These are phyloP conservation scores for Eimeria necatrix DNA, from an alignment of 169 alveolate genomes.

Conservation along the genomic window DNA sequence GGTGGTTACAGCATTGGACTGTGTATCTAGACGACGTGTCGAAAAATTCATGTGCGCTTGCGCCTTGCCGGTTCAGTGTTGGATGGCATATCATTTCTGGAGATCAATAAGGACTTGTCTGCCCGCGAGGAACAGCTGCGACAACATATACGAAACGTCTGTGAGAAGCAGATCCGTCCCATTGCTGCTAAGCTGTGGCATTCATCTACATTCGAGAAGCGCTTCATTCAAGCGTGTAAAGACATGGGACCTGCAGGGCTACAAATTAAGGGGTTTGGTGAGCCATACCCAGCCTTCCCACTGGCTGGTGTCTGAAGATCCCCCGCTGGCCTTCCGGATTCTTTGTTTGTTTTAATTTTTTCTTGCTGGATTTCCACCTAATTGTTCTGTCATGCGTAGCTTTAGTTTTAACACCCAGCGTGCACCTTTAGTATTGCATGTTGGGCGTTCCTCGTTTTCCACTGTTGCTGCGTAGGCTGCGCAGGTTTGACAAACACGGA, in stretches of 20 bases:
- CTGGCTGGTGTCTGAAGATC: too few relatives aligned
- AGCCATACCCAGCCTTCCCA: neutral
- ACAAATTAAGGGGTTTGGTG: constrained; percentile 79
- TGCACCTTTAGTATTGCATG: neutral
- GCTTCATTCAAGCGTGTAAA: constrained; percentile 28
- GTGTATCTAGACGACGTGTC: neutral
- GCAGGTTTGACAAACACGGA: constrained; percentile 73
- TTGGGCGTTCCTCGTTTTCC: neutral
- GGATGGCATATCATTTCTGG: constrained; percentile 12
- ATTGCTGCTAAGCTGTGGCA: constrained; percentile 70
- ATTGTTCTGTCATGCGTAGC: too few relatives aligned
- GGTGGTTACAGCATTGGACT: neutral
- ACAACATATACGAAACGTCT: neutral
- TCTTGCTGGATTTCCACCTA: neutral
- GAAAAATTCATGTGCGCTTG: neutral
- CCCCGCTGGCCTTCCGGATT: too few relatives aligned
- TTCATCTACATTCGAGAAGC: constrained; percentile 19
- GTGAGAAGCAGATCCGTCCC: constrained; percentile 9
- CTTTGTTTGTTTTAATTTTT: too few relatives aligned
- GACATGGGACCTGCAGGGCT: constrained; percentile 80
- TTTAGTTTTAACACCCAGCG: neutral
- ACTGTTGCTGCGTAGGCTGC: constrained; percentile 60
- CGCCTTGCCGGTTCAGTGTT: neutral
- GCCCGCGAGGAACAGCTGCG: neutral
- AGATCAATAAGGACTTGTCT: neutral